Percentiles rank a stretch among this genome's conserved stretches.
Evolutionary conservation across 2,329 filamentous ascomycete genomes (phyloP).

Genomic region (Ambrosiella xylebori): DNA sequence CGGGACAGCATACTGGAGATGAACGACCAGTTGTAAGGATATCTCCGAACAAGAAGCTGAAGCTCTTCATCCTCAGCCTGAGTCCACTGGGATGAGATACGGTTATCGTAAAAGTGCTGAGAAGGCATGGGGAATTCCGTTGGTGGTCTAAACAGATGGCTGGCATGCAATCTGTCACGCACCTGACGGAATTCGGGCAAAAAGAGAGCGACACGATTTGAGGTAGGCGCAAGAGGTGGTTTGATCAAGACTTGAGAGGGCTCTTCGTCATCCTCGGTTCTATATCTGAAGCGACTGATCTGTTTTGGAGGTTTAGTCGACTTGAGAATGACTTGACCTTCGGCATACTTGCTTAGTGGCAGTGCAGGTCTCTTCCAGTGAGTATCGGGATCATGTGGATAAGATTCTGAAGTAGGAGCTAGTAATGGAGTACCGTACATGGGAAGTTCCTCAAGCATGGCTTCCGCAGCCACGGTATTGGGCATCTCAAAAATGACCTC

Average conservation of each 20-base stretch:
- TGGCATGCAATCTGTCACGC: conserved; percentile 73
- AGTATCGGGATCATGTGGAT: conserved; percentile 48
- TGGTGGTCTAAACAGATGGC: conserved; percentile 83
- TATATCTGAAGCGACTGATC: conserved; percentile 67
- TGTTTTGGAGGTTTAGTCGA: conserved; percentile 51
- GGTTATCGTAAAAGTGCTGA: conserved; percentile 75
- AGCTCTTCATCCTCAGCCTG: conserved; percentile 80
- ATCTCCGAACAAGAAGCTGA: conserved; percentile 68
- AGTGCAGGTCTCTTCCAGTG: conserved; percentile 61
- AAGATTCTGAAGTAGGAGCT: conserved; percentile 39
- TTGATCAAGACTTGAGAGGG: conserved; percentile 22
- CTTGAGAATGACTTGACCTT: conserved; percentile 58
- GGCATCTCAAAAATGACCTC: conserved; percentile 67
- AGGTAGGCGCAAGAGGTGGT: conserved; percentile 39
- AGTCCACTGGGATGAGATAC: conserved; percentile 82
- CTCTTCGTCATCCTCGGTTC: conserved; percentile 50
- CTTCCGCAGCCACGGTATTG: conserved; percentile 56
- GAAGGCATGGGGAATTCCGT: conserved; percentile 83
- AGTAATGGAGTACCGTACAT: conserved; percentile 53
- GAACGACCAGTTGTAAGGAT: conserved; percentile 94
- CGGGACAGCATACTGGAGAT: conserved; percentile 67
- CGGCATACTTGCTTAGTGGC: conserved; percentile 72
- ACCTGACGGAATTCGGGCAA: conserved; percentile 77
- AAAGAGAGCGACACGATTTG: conserved; percentile 70
- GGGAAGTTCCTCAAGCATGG: conserved; percentile 64